Evolutionary conservation across 495 filamentous ascomycete species (phyloP), one percentile per base, ranked within the genome.

Genomic region (Aspergillus nanangensis): DNA sequence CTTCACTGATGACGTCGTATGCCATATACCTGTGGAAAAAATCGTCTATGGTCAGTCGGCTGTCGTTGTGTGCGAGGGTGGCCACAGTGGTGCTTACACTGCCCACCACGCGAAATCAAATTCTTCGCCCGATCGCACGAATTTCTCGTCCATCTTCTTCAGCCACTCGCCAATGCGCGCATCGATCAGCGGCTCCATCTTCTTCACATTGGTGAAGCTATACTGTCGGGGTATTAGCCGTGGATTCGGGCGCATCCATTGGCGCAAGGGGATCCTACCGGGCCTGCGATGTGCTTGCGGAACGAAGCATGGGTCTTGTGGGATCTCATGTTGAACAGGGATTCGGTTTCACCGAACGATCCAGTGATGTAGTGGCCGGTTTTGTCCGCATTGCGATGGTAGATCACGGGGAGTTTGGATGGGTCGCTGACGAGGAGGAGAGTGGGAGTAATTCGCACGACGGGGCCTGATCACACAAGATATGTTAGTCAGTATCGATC

Each of bases 1-100:
- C 65, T 50, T 84, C 77, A 9, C 75, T 77, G 44, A 88, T 81
- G 2, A 81, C 71, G 50, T 88, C 85, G 50, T 84, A 77, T 5
- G 80, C 77, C 55, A 80, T 75, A 42, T 64, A 76, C 2, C 66
- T 69, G n/a, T n/a, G n/a, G n/a, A n/a, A n/a, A n/a, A n/a, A n/a
- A n/a, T n/a, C n/a, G n/a, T n/a, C n/a, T n/a, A n/a, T n/a, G n/a
- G n/a, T n/a, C n/a, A n/a, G n/a, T n/a, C n/a, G n/a, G n/a, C n/a
- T n/a, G n/a, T n/a, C n/a, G n/a, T n/a, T n/a, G n/a, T n/a, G n/a
- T n/a, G n/a, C n/a, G n/a, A n/a, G n/a, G n/a, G n/a, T n/a, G n/a
- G n/a, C n/a, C 11, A 13, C 5, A 3, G 29, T 22, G 13, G 31
- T 36, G 50, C 67, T 50, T 61, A 75, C 67, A 72, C 63, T 34